Base-by-base conservation (phyloP, 2,329 filamentous ascomycete genomes). In the Teratosphaeria destructans region DNA sequence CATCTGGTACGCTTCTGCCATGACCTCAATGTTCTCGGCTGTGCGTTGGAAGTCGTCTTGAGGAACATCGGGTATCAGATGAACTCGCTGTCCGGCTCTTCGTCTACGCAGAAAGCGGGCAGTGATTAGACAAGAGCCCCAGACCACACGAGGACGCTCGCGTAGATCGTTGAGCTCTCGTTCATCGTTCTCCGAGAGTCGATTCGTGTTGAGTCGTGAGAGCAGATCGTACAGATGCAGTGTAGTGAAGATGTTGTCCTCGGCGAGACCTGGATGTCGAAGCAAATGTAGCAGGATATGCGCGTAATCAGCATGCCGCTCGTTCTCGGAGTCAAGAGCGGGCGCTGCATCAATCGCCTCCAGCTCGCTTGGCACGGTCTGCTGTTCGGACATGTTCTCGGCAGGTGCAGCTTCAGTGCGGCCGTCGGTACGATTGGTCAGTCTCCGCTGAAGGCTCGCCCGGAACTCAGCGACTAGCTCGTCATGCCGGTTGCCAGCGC, bases 1-100 rank as follows among this genome's bases (percentile, higher is more conserved):
- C 64, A 66, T 68, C 53, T 68, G 65, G 57, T 67, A 72, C 10
- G 63, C 63, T 32, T 71, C 67, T 4, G 68, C 68, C 67, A 71
- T 68, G 43, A 68, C 54, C 53, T 72, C 70, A 27, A 67, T 61
- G 35, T 59, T 59, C 6, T 53, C 26, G 23, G 52, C 23, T n/a
- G 35, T 55, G n/a, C 16, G 16, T n/a, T 43, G 23, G 11, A 58
- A 39, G 29, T 54, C 49, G 5, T 54, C 57, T 29, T n/a, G 39
- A 27, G 57, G 23, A 3, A 23, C 11, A 39, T 58, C 49, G 12
- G 12, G 57, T 12, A 49, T 10, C 16, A 58, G 10, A 7, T 16
- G 19, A 10, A 47, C n/a, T 16, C 23, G 52, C 7, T 55, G 23
- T 16, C 57, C 52, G 8, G 29, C 19, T 23, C 53, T 12, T 5